A percentile compares a stretch with the other conserved stretches of the same genome.
These are phyloP conservation scores for Sordariomycetes sp. DNA, from an alignment of 2,329 filamentous ascomycete genomes.

Conservation along the genomic window DNA sequence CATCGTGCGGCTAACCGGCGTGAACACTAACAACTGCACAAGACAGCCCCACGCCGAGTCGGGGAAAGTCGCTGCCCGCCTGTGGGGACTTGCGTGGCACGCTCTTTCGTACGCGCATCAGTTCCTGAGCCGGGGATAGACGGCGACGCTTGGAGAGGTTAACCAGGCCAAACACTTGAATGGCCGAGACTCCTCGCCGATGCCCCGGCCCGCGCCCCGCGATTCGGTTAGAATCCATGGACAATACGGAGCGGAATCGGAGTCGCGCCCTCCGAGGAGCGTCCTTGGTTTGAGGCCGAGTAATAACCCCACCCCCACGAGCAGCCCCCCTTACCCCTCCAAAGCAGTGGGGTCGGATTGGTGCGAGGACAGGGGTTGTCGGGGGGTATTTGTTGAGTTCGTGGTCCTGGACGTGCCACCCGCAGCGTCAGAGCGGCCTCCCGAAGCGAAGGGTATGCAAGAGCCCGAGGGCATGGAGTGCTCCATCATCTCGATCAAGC, in stretches of 20 bases:
- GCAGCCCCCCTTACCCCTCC: background rate
- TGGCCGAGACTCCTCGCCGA: background rate
- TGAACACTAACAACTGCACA: too few relatives aligned
- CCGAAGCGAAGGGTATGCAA: background rate
- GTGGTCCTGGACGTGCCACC: background rate
- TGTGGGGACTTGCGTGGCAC: too few relatives aligned
- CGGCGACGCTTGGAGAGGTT: too few relatives aligned
- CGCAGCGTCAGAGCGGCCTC: background rate
- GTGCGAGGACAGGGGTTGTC: background rate
- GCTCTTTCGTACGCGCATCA: too few relatives aligned
- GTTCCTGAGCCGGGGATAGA: too few relatives aligned
- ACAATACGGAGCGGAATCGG: background rate
- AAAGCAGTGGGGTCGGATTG: background rate
- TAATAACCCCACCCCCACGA: background rate
- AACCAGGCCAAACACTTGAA: too few relatives aligned
- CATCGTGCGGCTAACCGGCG: too few relatives aligned
- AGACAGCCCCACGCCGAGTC: too few relatives aligned
- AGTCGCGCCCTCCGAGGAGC: background rate
- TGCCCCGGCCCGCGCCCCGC: background rate
- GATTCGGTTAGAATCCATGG: background rate
- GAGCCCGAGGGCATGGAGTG: background rate
- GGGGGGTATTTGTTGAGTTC: background rate
- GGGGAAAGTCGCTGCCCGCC: too few relatives aligned
- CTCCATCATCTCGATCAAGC: background rate
- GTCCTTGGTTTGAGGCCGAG: background rate